Conservation (phyloP, 495 filamentous ascomycete species). For the Podospora tetraspora region DNA sequence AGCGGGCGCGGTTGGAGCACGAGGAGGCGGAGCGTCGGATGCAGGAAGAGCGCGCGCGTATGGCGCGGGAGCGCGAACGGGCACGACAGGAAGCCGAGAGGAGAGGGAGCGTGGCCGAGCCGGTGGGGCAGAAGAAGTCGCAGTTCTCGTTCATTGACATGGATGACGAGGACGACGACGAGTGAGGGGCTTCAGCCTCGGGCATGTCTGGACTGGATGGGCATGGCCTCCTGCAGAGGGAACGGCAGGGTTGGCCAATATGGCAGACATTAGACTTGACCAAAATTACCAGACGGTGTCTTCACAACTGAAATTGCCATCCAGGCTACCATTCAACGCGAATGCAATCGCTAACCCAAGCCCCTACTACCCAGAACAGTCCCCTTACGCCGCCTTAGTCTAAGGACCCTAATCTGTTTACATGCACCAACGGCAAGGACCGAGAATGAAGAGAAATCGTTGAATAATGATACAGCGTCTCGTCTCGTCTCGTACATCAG, state of each 20-base stretch:
- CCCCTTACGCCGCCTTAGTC: constrained; percentile 7
- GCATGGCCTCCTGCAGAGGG: background rate
- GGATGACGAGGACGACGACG: constrained; percentile 50
- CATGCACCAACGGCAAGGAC: background rate
- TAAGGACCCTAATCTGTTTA: constrained; percentile 1
- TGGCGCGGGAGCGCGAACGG: constrained; percentile 35
- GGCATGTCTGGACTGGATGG: background rate
- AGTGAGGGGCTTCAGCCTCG: background rate
- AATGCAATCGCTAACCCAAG: background rate
- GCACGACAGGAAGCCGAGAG: constrained; percentile 41
- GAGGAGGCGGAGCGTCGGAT: constrained; percentile 37
- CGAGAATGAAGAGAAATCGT: constrained; percentile 3
- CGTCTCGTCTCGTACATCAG: constrained; percentile 4
- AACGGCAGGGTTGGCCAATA: background rate
- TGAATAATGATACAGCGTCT: constrained; percentile 5
- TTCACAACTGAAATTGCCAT: background rate
- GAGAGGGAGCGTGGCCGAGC: constrained; percentile 30
- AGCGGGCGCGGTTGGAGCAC: constrained; percentile 39
- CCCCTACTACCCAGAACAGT: background rate
- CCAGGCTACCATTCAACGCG: background rate
- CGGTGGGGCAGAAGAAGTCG: constrained; percentile 25
- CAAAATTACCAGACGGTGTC: background rate
- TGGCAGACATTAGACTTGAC: background rate
- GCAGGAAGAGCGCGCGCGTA: constrained; percentile 35
- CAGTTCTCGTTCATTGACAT: constrained; percentile 51